Evolutionary conservation across 202 grass and related monocot species (phyloP), one percentile per base, ranked within the genome.

Genomic region (Setaria viridis): DNA sequence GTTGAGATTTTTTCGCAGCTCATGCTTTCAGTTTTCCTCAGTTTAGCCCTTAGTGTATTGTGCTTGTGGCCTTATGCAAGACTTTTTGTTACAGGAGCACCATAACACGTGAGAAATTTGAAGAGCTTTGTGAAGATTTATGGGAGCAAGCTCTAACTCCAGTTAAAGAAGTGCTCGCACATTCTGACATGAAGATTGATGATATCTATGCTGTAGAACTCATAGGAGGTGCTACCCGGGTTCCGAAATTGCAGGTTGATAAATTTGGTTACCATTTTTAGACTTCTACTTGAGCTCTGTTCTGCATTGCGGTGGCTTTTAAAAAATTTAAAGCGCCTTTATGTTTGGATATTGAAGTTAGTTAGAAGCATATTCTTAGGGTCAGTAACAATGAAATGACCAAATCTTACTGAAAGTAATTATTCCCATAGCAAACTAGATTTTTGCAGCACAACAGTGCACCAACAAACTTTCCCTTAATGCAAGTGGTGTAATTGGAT

Each of bases 31-130:
- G 30, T 19, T 42, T 82, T 87, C 42, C 13, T 33, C 30, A 65
- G 13, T 58, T 86, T 71, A 43, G 37, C 34, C 15, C 30, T 39
- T 6, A 4, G 14, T 72, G 37, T 41, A 50, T 17, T 34, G 43
- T 76, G 74, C 53, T 33, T 67, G 9, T 76, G 67, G 57, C 20
- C 14, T 69, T 76, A 63, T 86, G 49, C 29, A 71, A 46, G 9
- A 6, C 2, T 84, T 67, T 81, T 88, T 68, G 55, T 85, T 82
- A 46, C 88, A 99, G 94, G 91, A 99, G 97, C 84, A 94, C 97
- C 74, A 97, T 99, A 79, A 94, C 94, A 64, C 93, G 97, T 53
- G 94, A 99, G 60, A 99, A 99, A 86, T 99, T 94, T 87, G 97
- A 99, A 86, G 92, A 99, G 70, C 92, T 99, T 83, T 99, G 97